phyloP scores from a whole-genome alignment of 1,139 yeast genomes.

The Zygotorulaspora mrakii region DNA sequence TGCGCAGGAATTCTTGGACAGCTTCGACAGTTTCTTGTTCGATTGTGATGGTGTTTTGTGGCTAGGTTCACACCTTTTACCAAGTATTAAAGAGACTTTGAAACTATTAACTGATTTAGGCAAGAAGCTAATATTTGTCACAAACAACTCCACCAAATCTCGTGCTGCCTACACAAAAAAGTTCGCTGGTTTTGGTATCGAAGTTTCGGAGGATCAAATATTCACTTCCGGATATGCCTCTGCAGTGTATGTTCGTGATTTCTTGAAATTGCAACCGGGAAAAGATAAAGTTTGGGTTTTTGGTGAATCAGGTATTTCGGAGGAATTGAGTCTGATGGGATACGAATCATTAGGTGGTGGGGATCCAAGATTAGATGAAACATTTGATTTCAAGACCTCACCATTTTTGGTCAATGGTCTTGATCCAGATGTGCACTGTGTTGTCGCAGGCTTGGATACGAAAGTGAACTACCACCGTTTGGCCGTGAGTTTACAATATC shows the following conservation, averaged over 20 bases:
- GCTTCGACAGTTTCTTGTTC: constrained; percentile 77
- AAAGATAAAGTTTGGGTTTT: constrained; percentile 79
- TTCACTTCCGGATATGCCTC: constrained; percentile 92
- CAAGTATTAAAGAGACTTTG: constrained; percentile 67
- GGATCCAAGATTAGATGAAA: constrained; percentile 44
- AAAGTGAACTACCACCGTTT: constrained; percentile 75
- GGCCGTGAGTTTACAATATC: constrained; percentile 77
- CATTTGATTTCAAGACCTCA: constrained; percentile 43
- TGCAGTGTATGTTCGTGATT: constrained; percentile 78
- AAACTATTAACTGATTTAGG: constrained; percentile 47
- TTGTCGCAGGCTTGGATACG: constrained; percentile 80
- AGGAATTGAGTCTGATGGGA: constrained; percentile 66
- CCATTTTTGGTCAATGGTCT: constrained; percentile 47
- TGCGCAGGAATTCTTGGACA: constrained; percentile 52
- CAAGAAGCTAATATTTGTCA: constrained; percentile 80
- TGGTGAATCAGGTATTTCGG: constrained; percentile 79
- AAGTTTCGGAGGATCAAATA: constrained; percentile 64
- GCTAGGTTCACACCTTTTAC: constrained; percentile 73
- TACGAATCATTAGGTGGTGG: constrained; percentile 72
- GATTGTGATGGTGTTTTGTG: constrained; percentile 96
- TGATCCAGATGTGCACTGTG: constrained; percentile 79
- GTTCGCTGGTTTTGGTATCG: constrained; percentile 70
- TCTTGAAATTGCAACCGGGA: constrained; percentile 59
- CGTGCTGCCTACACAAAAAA: constrained; percentile 71
- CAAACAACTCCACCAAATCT: constrained; percentile 92